Conservation (phyloP, 1,139 yeast genomes). For the Yamadazyma siamensis region DNA sequence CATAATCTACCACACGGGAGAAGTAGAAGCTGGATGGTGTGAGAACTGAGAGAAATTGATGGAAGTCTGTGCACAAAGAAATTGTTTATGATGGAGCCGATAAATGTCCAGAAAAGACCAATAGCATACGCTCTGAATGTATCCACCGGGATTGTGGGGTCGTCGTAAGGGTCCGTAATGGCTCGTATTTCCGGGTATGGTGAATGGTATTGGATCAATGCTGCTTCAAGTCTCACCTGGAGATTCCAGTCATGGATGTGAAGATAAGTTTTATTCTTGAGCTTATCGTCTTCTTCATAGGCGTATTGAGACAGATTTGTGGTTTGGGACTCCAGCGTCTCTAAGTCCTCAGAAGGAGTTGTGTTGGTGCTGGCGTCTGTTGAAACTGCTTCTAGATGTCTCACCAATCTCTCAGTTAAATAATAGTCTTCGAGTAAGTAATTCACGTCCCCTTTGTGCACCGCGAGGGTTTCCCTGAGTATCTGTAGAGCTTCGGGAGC, state of each 20-base stretch:
- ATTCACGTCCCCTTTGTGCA: slow-evolving; percentile 42
- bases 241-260: slow-evolving; percentile 32
- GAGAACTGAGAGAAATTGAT: slow-evolving; percentile 33
- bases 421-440: slow-evolving; percentile 35
- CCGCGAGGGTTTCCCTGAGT: slow-evolving; percentile 35
- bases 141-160: slow-evolving; percentile 34
- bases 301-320: too few species aligned
- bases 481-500: slow-evolving; percentile 28
- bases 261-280: slow-evolving; percentile 27
- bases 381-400: slow-evolving; percentile 2
- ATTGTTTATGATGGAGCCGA: slow-evolving; percentile 42
- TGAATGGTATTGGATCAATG: slow-evolving; percentile 40
- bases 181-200: slow-evolving; percentile 48
- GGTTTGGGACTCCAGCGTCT: too few species aligned
- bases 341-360: too few species aligned
- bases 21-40: slow-evolving; percentile 41
- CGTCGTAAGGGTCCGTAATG: slow-evolving; percentile 44
- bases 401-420: slow-evolving; percentile 29
- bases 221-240: slow-evolving; percentile 38
- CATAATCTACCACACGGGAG: slow-evolving; percentile 42
- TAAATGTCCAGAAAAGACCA: slow-evolving; percentile 39
- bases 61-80: slow-evolving; percentile 46
- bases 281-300: too few species aligned
- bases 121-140: slow-evolving; percentile 41
- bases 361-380: too few species aligned